Evolutionary conservation across 148 eudicot genomes (phyloP), one percentile per base, ranked within the genome.

Genomic region (Fagopyrum tataricum): DNA sequence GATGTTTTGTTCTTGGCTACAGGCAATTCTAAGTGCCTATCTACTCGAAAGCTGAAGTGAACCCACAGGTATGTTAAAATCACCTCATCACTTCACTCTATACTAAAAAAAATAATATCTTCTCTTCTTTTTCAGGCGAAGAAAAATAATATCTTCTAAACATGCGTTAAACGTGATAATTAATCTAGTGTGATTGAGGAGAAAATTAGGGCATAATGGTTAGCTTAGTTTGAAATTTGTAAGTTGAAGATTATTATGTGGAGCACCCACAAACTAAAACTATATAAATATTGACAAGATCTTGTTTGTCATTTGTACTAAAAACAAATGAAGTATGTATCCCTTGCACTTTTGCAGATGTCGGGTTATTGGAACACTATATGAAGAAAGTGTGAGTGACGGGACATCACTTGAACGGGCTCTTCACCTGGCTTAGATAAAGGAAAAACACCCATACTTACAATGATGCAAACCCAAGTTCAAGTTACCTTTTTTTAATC

Each of bases 311-410:
- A 64, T 37, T 62, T 62, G 18, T 15, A 20, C 69, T 31, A 5
- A 64, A 64, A 64, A 31, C 69, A 64, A 31, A 31, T 31, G 37
- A 31, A 39, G 69, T 43, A 64, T 64, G 44, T 37, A 64, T 39
- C 44, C 43, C 0, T 64, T 37, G 13, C 44, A 39, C 69, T 64
- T 64, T 64, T 0, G 42, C 69, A 64, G 2, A 31, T 64, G 44
- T 64, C 69, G 69, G 43, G 43, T 13, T 64, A 64, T 39, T 64
- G 69, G 69, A 64, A 13, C 69, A 6, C 69, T 64, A 21, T 18
- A 64, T 64, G 20, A 37, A 43, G 69, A 64, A 64, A 64, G 18
- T 64, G 11, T 4, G 9, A 64, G 69, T 64, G 69, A 64, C 69
- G 5, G 9, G 41, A 64, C 69, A 64, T 8, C 69, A 64, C 69